These are phyloP conservation scores for Alternaria viburni DNA, from an alignment of 2,329 filamentous ascomycete genomes.

Conservation along the genomic window DNA sequence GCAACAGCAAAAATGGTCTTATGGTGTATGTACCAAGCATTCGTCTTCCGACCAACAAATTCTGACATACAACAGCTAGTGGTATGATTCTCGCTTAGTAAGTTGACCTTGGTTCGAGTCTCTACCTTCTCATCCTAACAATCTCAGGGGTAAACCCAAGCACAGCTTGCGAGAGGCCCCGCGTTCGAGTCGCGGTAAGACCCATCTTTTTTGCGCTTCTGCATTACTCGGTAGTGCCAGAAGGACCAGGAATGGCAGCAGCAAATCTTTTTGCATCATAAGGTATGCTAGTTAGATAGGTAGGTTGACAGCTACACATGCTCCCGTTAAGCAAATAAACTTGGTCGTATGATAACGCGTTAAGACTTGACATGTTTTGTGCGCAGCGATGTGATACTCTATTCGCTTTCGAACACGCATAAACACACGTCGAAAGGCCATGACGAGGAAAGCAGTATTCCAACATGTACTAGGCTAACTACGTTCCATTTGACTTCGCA, in stretches of 20 bases:
- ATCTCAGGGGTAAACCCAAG: background rate
- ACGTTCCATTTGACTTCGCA: background rate
- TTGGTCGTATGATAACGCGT: background rate
- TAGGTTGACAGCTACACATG: background rate
- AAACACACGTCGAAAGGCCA: background rate
- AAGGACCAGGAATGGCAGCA: background rate
- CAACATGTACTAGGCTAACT: background rate
- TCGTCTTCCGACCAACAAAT: background rate
- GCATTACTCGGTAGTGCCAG: too few species aligned
- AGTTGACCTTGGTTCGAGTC: too few species aligned
- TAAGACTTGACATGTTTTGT: background rate
- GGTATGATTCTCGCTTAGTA: slow-evolving; percentile 73
- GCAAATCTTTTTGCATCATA: background rate
- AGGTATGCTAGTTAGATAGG: background rate
- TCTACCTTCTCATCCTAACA: too few species aligned
- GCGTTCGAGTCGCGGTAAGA: slow-evolving; percentile 33
- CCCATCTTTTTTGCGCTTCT: slow-evolving; percentile 16
- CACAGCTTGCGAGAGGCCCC: slow-evolving; percentile 43
- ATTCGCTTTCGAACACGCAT: background rate
- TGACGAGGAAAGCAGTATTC: background rate
- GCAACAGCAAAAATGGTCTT: background rate
- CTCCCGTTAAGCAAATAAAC: background rate
- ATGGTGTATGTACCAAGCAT: background rate
- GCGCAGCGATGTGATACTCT: background rate
- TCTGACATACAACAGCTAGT: slow-evolving; percentile 52